phyloP scores from a whole-genome alignment of 2,329 filamentous ascomycete genomes.

The Aspergillus piperis region DNA sequence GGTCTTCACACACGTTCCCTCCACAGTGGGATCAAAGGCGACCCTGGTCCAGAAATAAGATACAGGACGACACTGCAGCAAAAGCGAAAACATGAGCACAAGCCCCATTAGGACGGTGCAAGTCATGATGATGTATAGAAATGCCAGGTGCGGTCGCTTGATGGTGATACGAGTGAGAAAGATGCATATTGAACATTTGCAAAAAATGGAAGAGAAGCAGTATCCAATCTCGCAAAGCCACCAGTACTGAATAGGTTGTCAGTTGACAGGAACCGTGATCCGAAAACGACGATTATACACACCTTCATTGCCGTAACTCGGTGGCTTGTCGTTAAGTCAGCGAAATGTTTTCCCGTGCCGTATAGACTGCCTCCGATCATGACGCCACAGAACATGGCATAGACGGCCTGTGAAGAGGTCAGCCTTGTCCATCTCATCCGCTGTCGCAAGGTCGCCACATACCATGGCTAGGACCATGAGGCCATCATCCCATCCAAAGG shows the following conservation, averaged over 20 bases:
- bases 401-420: constrained; percentile 16
- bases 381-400: constrained; percentile 27
- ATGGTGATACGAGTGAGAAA: constrained; percentile 55
- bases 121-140: constrained; percentile 49
- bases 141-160: constrained; percentile 46
- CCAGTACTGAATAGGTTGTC: constrained; percentile 38
- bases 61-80: constrained; percentile 55
- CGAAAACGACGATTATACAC: neutral
- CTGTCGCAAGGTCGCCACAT: neutral
- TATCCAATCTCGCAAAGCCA: constrained; percentile 57
- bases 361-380: constrained; percentile 29
- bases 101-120: constrained; percentile 47
- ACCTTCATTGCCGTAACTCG: constrained; percentile 27
- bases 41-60: constrained; percentile 50
- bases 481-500: constrained; percentile 33
- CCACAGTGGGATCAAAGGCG: constrained; percentile 21
- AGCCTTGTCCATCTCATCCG: neutral
- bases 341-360: constrained; percentile 30
- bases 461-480: constrained; percentile 30
- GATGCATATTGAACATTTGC: constrained; percentile 55
- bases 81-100: constrained; percentile 51
- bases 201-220: constrained; percentile 47
- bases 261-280: neutral
- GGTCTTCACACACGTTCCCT: constrained; percentile 45
- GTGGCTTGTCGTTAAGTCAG: constrained; percentile 15